Percentiles rank a stretch among this genome's conserved stretches.
These are phyloP conservation scores for Jaenimonas drosophilae DNA, from an alignment of 208 protist genomes.

Conservation along the genomic window DNA sequence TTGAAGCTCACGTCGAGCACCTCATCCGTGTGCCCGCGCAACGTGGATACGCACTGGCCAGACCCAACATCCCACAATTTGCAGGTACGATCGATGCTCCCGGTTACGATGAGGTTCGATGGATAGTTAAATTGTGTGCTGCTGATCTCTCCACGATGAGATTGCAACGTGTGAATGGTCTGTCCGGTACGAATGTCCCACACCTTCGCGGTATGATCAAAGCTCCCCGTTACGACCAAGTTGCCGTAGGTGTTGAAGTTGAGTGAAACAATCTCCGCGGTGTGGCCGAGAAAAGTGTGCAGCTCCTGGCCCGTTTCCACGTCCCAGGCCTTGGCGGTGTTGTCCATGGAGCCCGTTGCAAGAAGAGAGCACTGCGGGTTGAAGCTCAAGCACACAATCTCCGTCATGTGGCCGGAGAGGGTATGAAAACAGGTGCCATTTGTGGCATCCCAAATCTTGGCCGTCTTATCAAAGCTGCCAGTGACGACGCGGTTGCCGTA, in stretches of 20 bases:
- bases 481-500: slow-evolving; percentile 93
- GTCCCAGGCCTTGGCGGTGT: slow-evolving; percentile 91
- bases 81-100: slow-evolving; percentile 93
- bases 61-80: slow-evolving; percentile 92
- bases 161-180: slow-evolving; percentile 81
- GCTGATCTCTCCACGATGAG: slow-evolving; percentile 92
- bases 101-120: slow-evolving; percentile 84
- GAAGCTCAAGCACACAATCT: slow-evolving; percentile 95
- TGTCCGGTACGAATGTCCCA: slow-evolving; percentile 89
- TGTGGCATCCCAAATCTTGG: slow-evolving; percentile 89
- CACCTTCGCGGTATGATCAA: slow-evolving; percentile 91
- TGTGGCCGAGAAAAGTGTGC: slow-evolving; percentile 89
- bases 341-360: slow-evolving; percentile 95
- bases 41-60: slow-evolving; percentile 80
- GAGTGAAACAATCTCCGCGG: slow-evolving; percentile 90
- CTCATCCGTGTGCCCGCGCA: slow-evolving; percentile 89
- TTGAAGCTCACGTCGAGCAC: slow-evolving; percentile 94
- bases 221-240: slow-evolving; percentile 91
- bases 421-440: slow-evolving; percentile 88
- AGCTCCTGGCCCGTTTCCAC: slow-evolving; percentile 86
- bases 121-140: slow-evolving; percentile 91
- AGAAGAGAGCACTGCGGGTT: slow-evolving; percentile 87
- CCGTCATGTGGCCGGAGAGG: slow-evolving; percentile 87
- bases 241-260: slow-evolving; percentile 88
- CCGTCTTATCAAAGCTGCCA: slow-evolving; percentile 96